Base-by-base conservation (phyloP, 1,284 basidiomycete genomes). In the Apiotrichum domesticum region DNA sequence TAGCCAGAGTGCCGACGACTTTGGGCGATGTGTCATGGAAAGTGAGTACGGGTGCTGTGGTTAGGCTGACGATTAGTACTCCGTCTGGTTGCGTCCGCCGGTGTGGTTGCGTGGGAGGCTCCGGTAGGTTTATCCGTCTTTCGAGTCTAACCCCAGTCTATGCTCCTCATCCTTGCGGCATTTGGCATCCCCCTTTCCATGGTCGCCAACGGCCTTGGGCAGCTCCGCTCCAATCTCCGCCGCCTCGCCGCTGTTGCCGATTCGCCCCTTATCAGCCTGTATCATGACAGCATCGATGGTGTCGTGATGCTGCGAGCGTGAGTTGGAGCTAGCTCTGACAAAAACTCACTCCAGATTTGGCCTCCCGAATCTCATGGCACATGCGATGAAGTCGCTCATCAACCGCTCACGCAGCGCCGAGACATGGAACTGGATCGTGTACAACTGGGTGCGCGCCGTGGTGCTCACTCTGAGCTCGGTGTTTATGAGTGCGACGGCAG, bases 1-100 rank as follows among this genome's bases (percentile, higher is more conserved):
- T 69, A 85, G 63, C 34, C 41, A 53, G 43, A 58, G 68, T 14
- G 70, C 69, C 6, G 74, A 88, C 66, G 82, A 84, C 1, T 85
- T 87, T 3, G 86, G 87, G 59, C 80, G 86, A 60, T 48, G 59
- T 54, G 72, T 84, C 15, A 80, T 83, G 52, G 85, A 85, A 66
- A 75, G 81, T 3, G 14, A 44, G 50, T 43, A n/a, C 10, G 15
- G 1, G 21, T 49, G 6, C 10, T 7, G 9, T 40, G 9, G 3
- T 21, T 6, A 10, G 39, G 32, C 49, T 51, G 39, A 49, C 37
- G 3, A 10, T 14, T 21, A 49, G 43, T 59, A 1, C 48, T 63
- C 7, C 56, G 56, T 0, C 47, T 69, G 3, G 44, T 50, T 3
- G 58, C 62, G 0, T 44, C 67, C 1, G 58, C 58, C 0, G 51